Percentiles rank a stretch among this genome's conserved stretches.
Conservation (phyloP, 306 rosid species). For the Medicago truncatula region DNA sequence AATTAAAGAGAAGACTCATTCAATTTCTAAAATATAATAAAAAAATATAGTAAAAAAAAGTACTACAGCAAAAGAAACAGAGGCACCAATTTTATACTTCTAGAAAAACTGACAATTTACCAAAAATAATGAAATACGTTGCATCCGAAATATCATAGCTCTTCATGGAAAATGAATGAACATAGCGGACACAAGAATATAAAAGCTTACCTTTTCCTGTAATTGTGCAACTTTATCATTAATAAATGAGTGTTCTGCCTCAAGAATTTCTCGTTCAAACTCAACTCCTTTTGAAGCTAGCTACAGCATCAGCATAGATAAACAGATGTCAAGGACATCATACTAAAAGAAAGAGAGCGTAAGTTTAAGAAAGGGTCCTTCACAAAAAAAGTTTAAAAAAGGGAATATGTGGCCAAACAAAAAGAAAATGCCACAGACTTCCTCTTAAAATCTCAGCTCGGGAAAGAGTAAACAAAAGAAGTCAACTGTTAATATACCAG, state of each 20-base stretch:
- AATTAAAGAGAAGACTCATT: conserved; percentile 7
- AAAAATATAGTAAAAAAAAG: not conserved
- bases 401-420: conserved; percentile 32
- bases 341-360: conserved; percentile 1
- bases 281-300: conserved; percentile 72
- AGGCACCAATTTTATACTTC: conserved; percentile 16
- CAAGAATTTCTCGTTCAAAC: conserved; percentile 82
- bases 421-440: conserved; percentile 32
- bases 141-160: conserved; percentile 26
- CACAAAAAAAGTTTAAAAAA: conserved; percentile 12
- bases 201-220: conserved; percentile 68
- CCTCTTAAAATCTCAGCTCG: not conserved
- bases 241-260: conserved; percentile 70
- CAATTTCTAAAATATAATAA: conserved; percentile 14
- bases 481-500: conserved; percentile 1
- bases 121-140: conserved; percentile 19
- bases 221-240: conserved; percentile 69
- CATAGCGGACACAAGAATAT: conserved; percentile 6
- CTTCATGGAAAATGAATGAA: conserved; percentile 26
- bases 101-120: conserved; percentile 8
- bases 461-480: conserved; percentile 34
- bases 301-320: conserved; percentile 54
- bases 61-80: not conserved
- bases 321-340: conserved; percentile 43
- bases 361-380: conserved; percentile 19